Evolutionary conservation across 768 basidiomycete species (phyloP).

Genomic region (Pholiota microspora): DNA sequence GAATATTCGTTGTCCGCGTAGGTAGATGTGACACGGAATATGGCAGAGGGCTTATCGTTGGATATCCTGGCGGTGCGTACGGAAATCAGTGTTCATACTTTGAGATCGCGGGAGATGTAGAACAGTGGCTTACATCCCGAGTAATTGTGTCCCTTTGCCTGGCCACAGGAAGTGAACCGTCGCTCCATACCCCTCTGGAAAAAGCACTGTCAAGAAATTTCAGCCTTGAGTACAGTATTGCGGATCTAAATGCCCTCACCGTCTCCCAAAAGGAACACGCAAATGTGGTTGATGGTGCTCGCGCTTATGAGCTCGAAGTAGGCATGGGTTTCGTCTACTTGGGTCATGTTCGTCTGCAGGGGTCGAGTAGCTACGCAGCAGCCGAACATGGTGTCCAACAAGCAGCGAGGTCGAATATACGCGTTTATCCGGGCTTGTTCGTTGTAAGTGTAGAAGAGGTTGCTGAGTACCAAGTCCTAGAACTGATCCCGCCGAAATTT

Average conservation of each 20-base stretch:
- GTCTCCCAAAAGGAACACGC: conserved; percentile 80
- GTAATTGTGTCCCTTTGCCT: conserved; percentile 79
- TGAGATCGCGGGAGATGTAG: no score
- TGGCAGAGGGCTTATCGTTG: conserved; percentile 87
- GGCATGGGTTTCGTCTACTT: conserved; percentile 83
- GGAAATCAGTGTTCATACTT: no score
- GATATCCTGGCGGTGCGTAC: conserved; percentile 85
- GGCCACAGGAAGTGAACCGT: conserved; percentile 88
- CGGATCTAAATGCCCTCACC: conserved; percentile 37
- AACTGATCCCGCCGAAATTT: not conserved
- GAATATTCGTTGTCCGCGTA: conserved; percentile 32
- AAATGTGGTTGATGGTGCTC: conserved; percentile 77
- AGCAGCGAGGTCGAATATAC: not conserved
- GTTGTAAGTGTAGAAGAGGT: not conserved
- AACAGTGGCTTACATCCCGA: conserved; percentile 82
- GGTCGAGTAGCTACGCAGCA: conserved; percentile 77
- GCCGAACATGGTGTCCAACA: conserved; percentile 58
- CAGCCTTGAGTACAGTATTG: conserved; percentile 2
- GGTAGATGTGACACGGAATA: conserved; percentile 76
- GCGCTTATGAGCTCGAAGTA: conserved; percentile 73
- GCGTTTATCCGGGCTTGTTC: not conserved
- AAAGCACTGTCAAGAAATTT: conserved; percentile 49
- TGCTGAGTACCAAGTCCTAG: not conserved
- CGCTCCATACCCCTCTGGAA: conserved; percentile 81
- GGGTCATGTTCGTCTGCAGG: conserved; percentile 76